phyloP scores from a whole-genome alignment of 345 rosid species.

The Eucalyptus microcorys region DNA sequence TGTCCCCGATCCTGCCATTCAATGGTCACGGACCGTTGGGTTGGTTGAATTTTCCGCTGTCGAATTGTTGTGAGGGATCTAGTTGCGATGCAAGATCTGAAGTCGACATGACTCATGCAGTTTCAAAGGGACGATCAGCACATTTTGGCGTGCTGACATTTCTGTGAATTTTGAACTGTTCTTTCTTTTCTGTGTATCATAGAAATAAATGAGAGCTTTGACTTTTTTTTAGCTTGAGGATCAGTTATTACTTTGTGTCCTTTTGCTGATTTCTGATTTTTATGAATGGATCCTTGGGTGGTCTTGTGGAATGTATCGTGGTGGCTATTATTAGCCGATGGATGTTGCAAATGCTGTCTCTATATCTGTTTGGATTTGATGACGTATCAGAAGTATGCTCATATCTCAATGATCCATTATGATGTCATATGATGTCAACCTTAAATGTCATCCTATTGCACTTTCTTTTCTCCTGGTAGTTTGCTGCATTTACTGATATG shows the following conservation, averaged over 20 bases:
- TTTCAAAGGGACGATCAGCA: not conserved
- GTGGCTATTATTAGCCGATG: not conserved
- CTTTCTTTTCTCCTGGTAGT: not conserved
- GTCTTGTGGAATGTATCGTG: not conserved
- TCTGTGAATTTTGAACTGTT: not conserved
- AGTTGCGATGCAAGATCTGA: not conserved
- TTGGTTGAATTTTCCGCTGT: not conserved
- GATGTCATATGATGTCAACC: not conserved
- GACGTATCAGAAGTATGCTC: not conserved
- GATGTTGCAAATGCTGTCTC: not conserved
- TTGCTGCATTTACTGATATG: slow-evolving; percentile 12
- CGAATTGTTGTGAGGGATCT: not conserved
- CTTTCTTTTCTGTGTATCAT: not conserved
- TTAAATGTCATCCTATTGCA: not conserved
- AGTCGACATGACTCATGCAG: not conserved
- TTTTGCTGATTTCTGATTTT: not conserved
- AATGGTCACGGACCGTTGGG: not conserved
- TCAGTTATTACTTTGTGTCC: not conserved
- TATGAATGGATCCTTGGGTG: not conserved
- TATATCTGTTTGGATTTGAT: not conserved
- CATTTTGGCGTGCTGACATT: not conserved
- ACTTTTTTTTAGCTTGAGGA: not conserved
- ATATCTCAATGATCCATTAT: not conserved
- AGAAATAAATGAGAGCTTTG: not conserved
- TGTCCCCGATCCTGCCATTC: not conserved